Evolutionary conservation across 2,329 filamentous ascomycete species (phyloP).

Genomic region (Ciborinia camelliae): DNA sequence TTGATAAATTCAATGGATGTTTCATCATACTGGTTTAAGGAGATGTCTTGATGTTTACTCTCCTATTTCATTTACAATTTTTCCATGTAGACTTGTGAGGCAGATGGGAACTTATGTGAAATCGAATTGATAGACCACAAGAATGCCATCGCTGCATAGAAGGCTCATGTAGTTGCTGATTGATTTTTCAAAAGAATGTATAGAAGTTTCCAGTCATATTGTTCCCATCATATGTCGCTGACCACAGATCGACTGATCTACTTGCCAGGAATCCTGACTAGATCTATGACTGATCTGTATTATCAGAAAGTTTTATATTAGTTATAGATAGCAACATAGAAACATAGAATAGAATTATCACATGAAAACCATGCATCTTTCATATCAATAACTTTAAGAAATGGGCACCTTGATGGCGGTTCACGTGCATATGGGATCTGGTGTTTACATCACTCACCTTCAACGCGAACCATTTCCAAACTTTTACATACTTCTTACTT

Average conservation of each 20-base stretch:
- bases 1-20: rapidly evolving
- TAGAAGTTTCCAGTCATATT: rapidly evolving
- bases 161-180: too few species aligned
- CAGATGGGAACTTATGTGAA: rapidly evolving
- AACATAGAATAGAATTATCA: neutral
- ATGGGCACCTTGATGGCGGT: neutral
- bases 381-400: too few species aligned
- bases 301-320: too few species aligned
- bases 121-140: rapidly evolving
- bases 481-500: neutral
- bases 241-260: rapidly evolving
- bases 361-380: neutral
- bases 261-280: rapidly evolving
- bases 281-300: rapidly evolving
- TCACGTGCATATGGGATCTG: too few species aligned
- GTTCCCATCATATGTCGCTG: neutral
- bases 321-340: too few species aligned
- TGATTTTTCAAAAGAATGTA: too few species aligned
- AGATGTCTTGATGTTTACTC: neutral
- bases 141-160: rapidly evolving
- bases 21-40: neutral
- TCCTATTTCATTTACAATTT: neutral
- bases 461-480: neutral
- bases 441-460: neutral
- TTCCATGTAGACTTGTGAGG: neutral